Evolutionary conservation across 2,329 filamentous ascomycete genomes (phyloP).

Genomic region (Colletotrichum nymphaeae): DNA sequence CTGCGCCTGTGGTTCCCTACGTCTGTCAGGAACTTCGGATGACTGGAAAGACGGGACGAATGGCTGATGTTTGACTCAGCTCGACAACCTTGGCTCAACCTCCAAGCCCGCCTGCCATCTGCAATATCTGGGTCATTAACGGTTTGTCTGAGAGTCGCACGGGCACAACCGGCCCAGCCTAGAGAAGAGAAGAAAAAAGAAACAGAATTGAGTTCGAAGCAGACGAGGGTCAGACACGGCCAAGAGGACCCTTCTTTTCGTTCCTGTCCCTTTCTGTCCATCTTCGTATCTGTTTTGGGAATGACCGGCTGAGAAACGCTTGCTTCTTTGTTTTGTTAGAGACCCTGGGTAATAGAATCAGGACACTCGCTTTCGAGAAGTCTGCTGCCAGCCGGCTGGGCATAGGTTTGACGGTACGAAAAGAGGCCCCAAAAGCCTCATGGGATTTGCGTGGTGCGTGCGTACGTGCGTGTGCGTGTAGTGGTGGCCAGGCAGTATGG

Average conservation of each 20-base stretch:
- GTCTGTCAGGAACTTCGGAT: slow-evolving; percentile 13
- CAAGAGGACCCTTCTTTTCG: slow-evolving; percentile 29
- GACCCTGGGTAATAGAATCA: slow-evolving; percentile 6
- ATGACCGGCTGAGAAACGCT: slow-evolving; percentile 1
- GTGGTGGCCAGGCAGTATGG: not conserved
- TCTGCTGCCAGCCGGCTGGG: slow-evolving; percentile 10
- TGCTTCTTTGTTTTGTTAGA: slow-evolving; percentile 19
- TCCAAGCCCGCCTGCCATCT: not conserved
- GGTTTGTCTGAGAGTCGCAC: not conserved
- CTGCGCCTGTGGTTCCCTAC: slow-evolving; percentile 19
- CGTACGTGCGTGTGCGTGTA: not conserved
- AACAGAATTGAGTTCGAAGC: not conserved
- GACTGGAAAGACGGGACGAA: slow-evolving; percentile 18
- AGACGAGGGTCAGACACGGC: not conserved
- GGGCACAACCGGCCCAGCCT: not conserved
- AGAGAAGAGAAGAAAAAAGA: slow-evolving; percentile 1
- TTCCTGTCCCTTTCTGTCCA: slow-evolving; percentile 11
- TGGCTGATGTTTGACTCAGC: slow-evolving; percentile 9
- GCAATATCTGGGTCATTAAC: slow-evolving; percentile 13
- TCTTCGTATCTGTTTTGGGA: slow-evolving; percentile 11
- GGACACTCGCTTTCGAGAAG: not conserved
- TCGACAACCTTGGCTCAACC: slow-evolving; percentile 5
- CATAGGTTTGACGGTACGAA: slow-evolving; percentile 18
- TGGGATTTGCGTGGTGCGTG: not conserved
- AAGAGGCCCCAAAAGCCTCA: not conserved